phyloP scores from a whole-genome alignment of 1,139 yeast genomes.

The Kazachstania sp. region DNA sequence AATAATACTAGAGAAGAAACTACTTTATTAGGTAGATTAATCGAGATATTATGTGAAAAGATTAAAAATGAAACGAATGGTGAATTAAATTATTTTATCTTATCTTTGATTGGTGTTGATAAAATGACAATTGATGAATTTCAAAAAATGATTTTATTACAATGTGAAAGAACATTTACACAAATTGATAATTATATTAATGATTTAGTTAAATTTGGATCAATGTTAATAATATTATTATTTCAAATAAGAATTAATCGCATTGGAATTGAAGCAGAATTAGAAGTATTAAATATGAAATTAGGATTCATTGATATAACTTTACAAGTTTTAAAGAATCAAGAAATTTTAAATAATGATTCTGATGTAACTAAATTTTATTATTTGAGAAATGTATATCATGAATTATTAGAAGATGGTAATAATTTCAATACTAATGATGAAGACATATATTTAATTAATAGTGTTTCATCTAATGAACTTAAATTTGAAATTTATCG shows the following conservation, averaged over 20 bases:
- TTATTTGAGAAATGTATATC: background rate
- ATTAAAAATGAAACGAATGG: background rate
- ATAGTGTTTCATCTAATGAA: background rate
- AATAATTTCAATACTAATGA: background rate
- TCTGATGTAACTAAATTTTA: background rate
- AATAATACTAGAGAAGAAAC: background rate
- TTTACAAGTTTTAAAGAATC: background rate
- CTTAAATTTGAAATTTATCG: background rate
- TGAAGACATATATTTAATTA: background rate
- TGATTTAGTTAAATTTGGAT: constrained; percentile 1
- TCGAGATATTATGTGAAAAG: background rate
- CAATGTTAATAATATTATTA: background rate
- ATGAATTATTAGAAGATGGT: background rate
- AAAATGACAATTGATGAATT: background rate
- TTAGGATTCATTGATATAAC: background rate
- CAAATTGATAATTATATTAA: background rate
- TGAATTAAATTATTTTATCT: background rate
- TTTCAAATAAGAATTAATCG: background rate
- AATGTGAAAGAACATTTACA: background rate
- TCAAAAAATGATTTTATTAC: background rate
- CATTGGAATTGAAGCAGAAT: background rate
- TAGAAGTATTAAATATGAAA: background rate
- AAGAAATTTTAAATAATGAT: background rate
- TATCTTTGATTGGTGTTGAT: background rate
- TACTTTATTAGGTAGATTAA: background rate